Evolutionary conservation across 805 yeast species (phyloP).

Genomic region (Pichia kluyveri): DNA sequence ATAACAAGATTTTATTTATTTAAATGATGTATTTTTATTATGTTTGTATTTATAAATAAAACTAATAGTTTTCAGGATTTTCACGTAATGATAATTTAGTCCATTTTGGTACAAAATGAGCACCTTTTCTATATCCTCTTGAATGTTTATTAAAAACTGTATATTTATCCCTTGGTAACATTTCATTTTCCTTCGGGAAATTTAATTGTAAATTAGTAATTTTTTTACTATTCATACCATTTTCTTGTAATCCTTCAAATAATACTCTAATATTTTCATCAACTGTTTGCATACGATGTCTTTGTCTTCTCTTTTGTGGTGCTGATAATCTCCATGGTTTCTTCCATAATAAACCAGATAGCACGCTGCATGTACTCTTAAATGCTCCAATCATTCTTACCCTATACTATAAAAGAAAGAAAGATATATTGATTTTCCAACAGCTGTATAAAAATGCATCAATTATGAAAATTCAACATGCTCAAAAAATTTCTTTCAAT

Average conservation of each 20-base stretch:
- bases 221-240: constrained; percentile 26
- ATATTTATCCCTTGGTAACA: constrained; percentile 79
- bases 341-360: constrained; percentile 79
- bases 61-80: constrained; percentile 62
- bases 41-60: not conserved
- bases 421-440: no score
- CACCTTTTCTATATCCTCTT: constrained; percentile 76
- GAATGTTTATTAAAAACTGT: constrained; percentile 71
- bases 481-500: not conserved
- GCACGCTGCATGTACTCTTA: constrained; percentile 42
- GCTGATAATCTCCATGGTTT: constrained; percentile 70
- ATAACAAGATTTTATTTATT: constrained; percentile 10
- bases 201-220: constrained; percentile 30
- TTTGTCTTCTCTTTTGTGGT: constrained; percentile 74
- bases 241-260: constrained; percentile 35
- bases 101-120: constrained; percentile 88
- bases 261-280: constrained; percentile 69
- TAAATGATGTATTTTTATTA: no score
- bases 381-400: constrained; percentile 45
- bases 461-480: not conserved
- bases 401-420: not conserved
- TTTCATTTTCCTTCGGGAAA: constrained; percentile 73
- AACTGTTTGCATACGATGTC: constrained; percentile 73
- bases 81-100: constrained; percentile 74
- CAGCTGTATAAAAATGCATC: no score